phyloP scores from a whole-genome alignment of 441 rosid genomes.

The Populus hybrid region DNA sequence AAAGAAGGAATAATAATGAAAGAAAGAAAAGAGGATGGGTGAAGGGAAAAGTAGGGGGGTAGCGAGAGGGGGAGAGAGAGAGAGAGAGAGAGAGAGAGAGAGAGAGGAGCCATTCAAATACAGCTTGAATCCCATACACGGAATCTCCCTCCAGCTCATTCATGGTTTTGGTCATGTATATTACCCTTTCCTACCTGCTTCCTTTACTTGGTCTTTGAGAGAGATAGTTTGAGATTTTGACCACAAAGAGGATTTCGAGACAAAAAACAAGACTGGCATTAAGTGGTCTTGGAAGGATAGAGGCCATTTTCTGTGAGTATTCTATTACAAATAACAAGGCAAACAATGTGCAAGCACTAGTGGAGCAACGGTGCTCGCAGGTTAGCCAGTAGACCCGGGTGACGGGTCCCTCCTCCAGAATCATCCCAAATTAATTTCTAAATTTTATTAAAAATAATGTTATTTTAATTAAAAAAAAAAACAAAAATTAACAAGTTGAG shows the following conservation, averaged over 20 bases:
- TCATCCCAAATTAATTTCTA: too few relatives aligned
- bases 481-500: too few relatives aligned
- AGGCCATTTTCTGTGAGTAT: too few relatives aligned
- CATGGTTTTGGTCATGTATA: conserved; percentile 1
- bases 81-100: not conserved
- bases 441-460: too few relatives aligned
- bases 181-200: not conserved
- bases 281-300: not conserved
- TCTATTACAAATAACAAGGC: too few relatives aligned
- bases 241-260: not conserved
- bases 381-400: too few relatives aligned
- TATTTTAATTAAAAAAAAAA: too few relatives aligned
- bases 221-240: not conserved
- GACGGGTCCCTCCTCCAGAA: too few relatives aligned
- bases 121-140: conserved; percentile 55
- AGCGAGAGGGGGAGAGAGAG: not conserved
- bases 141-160: conserved; percentile 56
- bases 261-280: conserved; percentile 5
- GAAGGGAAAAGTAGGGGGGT: too few relatives aligned
- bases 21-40: not conserved
- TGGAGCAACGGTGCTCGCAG: too few relatives aligned
- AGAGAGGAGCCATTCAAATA: conserved; percentile 21
- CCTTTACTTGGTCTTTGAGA: not conserved
- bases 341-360: not conserved
- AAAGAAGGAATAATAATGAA: not conserved